phyloP scores from a whole-genome alignment of 768 basidiomycete species.

The Crepidotus variabilis region DNA sequence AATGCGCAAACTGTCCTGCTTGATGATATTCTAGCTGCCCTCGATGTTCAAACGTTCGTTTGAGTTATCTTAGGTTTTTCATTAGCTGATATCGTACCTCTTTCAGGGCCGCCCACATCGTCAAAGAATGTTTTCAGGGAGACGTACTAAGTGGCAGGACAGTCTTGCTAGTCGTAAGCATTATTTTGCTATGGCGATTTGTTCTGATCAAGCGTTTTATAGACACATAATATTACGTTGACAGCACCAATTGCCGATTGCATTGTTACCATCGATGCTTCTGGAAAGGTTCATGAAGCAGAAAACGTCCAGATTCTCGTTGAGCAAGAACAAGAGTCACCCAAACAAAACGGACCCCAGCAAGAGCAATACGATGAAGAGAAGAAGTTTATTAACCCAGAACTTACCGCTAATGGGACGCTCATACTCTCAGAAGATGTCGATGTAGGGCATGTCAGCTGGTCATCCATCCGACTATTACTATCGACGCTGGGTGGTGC shows the following conservation, averaged over 20 bases:
- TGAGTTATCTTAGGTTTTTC: not conserved
- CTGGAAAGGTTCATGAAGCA: not conserved
- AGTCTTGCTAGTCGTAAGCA: conserved; percentile 69
- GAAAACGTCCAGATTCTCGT: not conserved
- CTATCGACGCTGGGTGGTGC: conserved; percentile 34
- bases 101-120: conserved; percentile 80
- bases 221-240: conserved; percentile 54
- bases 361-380: not conserved
- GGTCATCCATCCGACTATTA: conserved; percentile 33
- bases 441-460: conserved; percentile 30
- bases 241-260: conserved; percentile 36
- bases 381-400: not conserved
- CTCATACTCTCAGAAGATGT: conserved; percentile 64
- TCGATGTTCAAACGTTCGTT: conserved; percentile 35
- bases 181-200: not conserved
- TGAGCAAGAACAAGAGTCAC: not conserved
- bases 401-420: conserved; percentile 32
- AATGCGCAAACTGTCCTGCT: conserved; percentile 56
- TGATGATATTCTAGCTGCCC: conserved; percentile 67
- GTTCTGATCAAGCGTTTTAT: not conserved
- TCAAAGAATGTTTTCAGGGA: conserved; percentile 74
- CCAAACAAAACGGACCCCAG: conserved; percentile 18
- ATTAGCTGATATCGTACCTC: conserved; percentile 14
- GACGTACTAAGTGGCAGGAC: conserved; percentile 75
- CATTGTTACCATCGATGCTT: not conserved